Percentiles rank a stretch among this genome's conserved stretches.
phyloP scores from a whole-genome alignment of 352 stramenopile genomes.

The Pilasporangium apinafurcum region DNA sequence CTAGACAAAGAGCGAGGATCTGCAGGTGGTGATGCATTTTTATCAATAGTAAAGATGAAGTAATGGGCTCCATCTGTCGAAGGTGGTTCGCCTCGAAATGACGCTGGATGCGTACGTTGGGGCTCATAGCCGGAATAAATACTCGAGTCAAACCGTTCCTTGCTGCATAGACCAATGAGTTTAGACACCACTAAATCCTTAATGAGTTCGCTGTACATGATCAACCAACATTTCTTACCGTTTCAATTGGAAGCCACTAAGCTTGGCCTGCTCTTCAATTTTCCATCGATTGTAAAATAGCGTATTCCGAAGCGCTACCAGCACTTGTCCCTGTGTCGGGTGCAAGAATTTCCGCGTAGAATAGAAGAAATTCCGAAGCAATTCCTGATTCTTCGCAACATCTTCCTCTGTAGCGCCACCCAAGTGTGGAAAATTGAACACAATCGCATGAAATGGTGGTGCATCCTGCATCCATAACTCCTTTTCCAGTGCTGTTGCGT shows the following conservation, averaged over 20 bases:
- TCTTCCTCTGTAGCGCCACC: slow-evolving; percentile 77
- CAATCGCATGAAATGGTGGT: slow-evolving; percentile 55
- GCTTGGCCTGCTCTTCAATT: slow-evolving; percentile 56
- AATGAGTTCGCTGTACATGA: neutral
- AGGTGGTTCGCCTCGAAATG: slow-evolving; percentile 65
- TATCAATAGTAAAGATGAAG: slow-evolving; percentile 57
- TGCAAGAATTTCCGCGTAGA: slow-evolving; percentile 55
- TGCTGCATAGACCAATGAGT: slow-evolving; percentile 11
- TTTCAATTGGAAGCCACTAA: slow-evolving; percentile 62
- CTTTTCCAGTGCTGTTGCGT: slow-evolving; percentile 59
- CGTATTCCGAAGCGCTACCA: slow-evolving; percentile 71
- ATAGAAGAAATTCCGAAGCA: slow-evolving; percentile 74
- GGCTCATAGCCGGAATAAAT: slow-evolving; percentile 74
- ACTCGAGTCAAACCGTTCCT: slow-evolving; percentile 54
- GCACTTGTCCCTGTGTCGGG: slow-evolving; percentile 48
- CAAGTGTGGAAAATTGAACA: slow-evolving; percentile 87
- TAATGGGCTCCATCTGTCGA: slow-evolving; percentile 62
- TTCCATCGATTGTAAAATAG: slow-evolving; percentile 84
- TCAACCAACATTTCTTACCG: slow-evolving; percentile 18
- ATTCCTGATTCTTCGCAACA: slow-evolving; percentile 74
- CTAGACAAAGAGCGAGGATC: slow-evolving; percentile 15
- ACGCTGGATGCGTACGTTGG: slow-evolving; percentile 68
- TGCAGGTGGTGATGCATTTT: slow-evolving; percentile 12
- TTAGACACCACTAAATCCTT: neutral
- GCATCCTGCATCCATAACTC: slow-evolving; percentile 36